Evolutionary conservation across 2,329 filamentous ascomycete genomes (phyloP).

Genomic region (Curvularia verruculosa): DNA sequence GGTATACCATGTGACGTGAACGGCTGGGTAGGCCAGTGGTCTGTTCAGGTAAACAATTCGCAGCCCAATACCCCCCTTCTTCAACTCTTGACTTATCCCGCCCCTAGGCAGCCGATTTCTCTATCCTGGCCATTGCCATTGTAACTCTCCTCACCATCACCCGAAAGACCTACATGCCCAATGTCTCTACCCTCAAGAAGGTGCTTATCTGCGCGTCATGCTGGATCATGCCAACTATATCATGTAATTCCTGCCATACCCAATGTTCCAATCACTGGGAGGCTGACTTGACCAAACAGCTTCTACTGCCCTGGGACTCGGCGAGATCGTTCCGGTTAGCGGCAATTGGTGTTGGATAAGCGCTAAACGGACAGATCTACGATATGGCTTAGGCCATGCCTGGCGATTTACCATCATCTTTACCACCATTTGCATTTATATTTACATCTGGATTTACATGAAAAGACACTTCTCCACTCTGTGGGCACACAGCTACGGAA

Average conservation of each 20-base stretch:
- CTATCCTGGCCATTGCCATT: slow-evolving; percentile 55
- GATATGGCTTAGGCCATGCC: slow-evolving; percentile 8
- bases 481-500: background rate
- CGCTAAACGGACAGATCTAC: slow-evolving; percentile 5
- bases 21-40: slow-evolving; percentile 55
- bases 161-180: slow-evolving; percentile 43
- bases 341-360: slow-evolving; percentile 18
- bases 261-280: background rate
- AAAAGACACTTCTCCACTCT: slow-evolving; percentile 4
- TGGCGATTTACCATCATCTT: slow-evolving; percentile 14
- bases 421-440: slow-evolving; percentile 6
- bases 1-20: slow-evolving; percentile 51
- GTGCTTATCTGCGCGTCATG: slow-evolving; percentile 47
- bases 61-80: background rate
- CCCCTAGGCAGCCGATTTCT: slow-evolving; percentile 43
- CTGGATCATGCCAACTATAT: slow-evolving; percentile 48
- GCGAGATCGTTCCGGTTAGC: slow-evolving; percentile 7
- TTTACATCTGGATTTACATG: slow-evolving; percentile 14
- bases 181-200: slow-evolving; percentile 36
- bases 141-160: slow-evolving; percentile 52
- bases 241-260: slow-evolving; percentile 1
- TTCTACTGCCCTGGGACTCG: slow-evolving; percentile 5
- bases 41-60: slow-evolving; percentile 35
- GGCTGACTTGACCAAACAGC: slow-evolving; percentile 6
- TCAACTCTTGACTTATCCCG: background rate